phyloP scores from a whole-genome alignment of 495 filamentous ascomycete genomes.

The Astrothelium macrocarpum region DNA sequence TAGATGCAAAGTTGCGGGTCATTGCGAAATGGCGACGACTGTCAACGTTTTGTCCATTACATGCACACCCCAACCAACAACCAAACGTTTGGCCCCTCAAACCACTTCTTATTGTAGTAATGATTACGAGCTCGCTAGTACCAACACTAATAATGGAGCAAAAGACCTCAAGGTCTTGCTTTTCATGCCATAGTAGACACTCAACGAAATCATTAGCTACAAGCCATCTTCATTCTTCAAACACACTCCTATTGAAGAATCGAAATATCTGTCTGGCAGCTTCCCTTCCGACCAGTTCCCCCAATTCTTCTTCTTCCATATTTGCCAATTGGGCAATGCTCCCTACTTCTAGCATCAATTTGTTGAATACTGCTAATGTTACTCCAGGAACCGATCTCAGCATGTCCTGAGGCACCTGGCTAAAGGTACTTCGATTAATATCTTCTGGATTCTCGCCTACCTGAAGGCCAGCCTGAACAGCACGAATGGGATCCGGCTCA shows the following conservation, averaged over 20 bases:
- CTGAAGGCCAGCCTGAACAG: slow-evolving; percentile 73
- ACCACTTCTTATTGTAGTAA: not conserved
- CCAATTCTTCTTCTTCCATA: slow-evolving; percentile 64
- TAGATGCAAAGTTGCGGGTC: not conserved
- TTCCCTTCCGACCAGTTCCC: slow-evolving; percentile 66
- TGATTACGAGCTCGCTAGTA: not conserved
- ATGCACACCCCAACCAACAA: not conserved
- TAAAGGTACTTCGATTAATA: slow-evolving; percentile 51
- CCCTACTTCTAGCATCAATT: slow-evolving; percentile 59
- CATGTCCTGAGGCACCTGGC: slow-evolving; percentile 75
- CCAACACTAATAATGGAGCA: not conserved
- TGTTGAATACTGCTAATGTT: slow-evolving; percentile 62
- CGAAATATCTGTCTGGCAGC: slow-evolving; percentile 64
- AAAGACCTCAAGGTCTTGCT: no score
- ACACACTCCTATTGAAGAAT: slow-evolving; percentile 81
- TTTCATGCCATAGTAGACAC: no score
- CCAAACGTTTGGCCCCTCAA: not conserved
- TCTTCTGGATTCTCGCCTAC: slow-evolving; percentile 48
- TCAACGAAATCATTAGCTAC: no score
- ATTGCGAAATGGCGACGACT: not conserved
- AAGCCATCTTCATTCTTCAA: slow-evolving; percentile 34
- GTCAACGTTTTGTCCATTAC: not conserved
- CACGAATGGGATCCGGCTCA: slow-evolving; percentile 84
- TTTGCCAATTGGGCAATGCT: slow-evolving; percentile 81
- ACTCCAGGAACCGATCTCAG: slow-evolving; percentile 75